These are phyloP conservation scores for Colletotrichum costaricense DNA, from an alignment of 2,329 filamentous ascomycete genomes.

Conservation along the genomic window DNA sequence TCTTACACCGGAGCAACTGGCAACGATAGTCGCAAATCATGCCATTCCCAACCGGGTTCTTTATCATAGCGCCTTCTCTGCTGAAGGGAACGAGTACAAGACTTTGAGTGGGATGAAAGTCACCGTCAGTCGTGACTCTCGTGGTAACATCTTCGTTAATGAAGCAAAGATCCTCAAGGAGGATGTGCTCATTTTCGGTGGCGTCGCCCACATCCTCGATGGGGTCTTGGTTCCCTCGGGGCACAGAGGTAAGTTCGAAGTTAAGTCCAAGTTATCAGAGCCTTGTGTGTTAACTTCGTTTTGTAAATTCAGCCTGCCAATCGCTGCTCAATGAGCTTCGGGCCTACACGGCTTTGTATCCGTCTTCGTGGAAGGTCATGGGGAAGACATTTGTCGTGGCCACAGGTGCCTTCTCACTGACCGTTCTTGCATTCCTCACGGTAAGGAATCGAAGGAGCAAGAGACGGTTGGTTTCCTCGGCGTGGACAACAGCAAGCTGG, in stretches of 20 bases:
- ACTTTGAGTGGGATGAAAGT: background rate
- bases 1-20: background rate
- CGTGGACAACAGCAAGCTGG: too few species aligned
- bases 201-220: background rate
- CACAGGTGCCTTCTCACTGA: too few species aligned
- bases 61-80: background rate
- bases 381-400: too few species aligned
- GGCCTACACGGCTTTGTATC: too few species aligned
- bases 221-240: background rate
- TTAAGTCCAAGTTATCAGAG: background rate
- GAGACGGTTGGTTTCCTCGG: too few species aligned
- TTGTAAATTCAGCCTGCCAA: background rate
- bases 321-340: background rate
- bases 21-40: background rate
- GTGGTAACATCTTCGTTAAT: background rate
- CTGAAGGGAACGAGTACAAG: background rate
- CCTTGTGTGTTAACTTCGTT: background rate
- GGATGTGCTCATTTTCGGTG: constrained; percentile 9
- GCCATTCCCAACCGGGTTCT: background rate
- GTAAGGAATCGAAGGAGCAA: too few species aligned
- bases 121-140: background rate
- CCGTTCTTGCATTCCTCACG: too few species aligned
- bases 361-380: too few species aligned
- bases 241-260: background rate
- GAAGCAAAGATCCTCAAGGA: background rate